phyloP scores from a whole-genome alignment of 2,329 filamentous ascomycete species.

The Helotiales sp. region DNA sequence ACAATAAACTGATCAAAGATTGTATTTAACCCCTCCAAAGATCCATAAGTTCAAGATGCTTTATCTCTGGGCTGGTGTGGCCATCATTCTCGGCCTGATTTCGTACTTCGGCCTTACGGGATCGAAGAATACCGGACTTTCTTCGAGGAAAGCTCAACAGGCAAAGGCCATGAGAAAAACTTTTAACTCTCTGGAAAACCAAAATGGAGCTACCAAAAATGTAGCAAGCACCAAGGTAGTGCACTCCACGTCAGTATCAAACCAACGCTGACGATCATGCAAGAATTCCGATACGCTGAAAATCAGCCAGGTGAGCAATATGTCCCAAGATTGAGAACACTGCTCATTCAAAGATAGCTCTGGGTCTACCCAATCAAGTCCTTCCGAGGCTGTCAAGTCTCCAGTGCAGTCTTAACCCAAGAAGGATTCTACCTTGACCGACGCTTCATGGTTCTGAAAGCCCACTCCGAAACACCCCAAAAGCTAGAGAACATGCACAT shows the following conservation, averaged over 20 bases:
- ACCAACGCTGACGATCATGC: background rate
- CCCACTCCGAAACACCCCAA: conserved; percentile 46
- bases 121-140: conserved; percentile 1
- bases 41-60: background rate
- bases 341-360: conserved; percentile 50
- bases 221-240: background rate
- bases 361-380: conserved; percentile 78
- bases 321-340: background rate
- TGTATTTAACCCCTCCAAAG: too few relatives aligned
- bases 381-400: conserved; percentile 64
- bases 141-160: conserved; percentile 28
- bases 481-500: conserved; percentile 64
- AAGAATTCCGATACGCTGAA: conserved; percentile 25
- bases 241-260: background rate
- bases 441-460: conserved; percentile 70
- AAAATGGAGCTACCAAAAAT: background rate
- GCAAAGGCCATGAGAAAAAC: conserved; percentile 30
- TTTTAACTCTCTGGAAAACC: conserved; percentile 21
- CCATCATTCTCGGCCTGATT: conserved; percentile 16
- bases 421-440: conserved; percentile 71
- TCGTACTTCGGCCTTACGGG: conserved; percentile 20
- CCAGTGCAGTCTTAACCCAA: conserved; percentile 58
- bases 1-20: background rate
- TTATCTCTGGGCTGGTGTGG: conserved; percentile 17
- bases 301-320: conserved; percentile 33